Evolutionary conservation across 2,329 filamentous ascomycete genomes (phyloP).

Genomic region (Bipolaris bicolor): DNA sequence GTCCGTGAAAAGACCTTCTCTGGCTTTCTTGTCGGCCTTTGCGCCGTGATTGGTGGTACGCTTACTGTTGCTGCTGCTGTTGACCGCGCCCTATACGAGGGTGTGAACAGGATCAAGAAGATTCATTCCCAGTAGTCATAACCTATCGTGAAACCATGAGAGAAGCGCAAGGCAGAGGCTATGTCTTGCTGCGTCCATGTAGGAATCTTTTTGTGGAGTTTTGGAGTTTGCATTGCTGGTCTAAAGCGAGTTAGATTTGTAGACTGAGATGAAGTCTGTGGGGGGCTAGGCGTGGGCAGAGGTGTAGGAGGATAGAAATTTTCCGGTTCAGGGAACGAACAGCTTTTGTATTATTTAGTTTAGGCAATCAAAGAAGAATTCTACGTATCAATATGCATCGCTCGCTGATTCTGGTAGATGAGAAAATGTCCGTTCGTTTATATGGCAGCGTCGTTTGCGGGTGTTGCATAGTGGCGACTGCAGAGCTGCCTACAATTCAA

Average conservation of each 20-base stretch:
- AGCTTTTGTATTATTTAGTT: slow-evolving; percentile 5
- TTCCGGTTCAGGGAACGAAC: background rate
- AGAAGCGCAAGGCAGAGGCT: background rate
- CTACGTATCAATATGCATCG: background rate
- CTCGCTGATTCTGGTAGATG: too few relatives aligned
- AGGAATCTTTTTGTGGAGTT: slow-evolving; percentile 11
- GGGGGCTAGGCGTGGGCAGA: background rate
- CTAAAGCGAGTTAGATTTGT: background rate
- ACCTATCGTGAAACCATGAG: background rate
- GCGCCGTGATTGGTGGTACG: slow-evolving; percentile 92
- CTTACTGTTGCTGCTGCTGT: slow-evolving; percentile 93
- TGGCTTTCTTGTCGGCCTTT: slow-evolving; percentile 91
- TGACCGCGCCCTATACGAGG: slow-evolving; percentile 91
- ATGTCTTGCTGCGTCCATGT: slow-evolving; percentile 8
- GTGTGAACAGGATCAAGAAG: slow-evolving; percentile 83
- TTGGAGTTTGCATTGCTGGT: slow-evolving; percentile 1
- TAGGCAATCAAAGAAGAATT: background rate
- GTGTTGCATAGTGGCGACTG: too few relatives aligned
- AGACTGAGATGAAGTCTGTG: background rate
- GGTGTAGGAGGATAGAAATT: background rate
- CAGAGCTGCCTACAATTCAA: too few relatives aligned
- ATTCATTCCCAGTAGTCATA: slow-evolving; percentile 65
- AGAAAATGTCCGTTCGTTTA: too few relatives aligned
- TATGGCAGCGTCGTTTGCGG: too few relatives aligned
- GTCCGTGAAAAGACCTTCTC: slow-evolving; percentile 86